Percentiles rank a stretch among this genome's conserved stretches.
phyloP scores from a whole-genome alignment of 257 asterid species.

The Solanum virginianum region DNA sequence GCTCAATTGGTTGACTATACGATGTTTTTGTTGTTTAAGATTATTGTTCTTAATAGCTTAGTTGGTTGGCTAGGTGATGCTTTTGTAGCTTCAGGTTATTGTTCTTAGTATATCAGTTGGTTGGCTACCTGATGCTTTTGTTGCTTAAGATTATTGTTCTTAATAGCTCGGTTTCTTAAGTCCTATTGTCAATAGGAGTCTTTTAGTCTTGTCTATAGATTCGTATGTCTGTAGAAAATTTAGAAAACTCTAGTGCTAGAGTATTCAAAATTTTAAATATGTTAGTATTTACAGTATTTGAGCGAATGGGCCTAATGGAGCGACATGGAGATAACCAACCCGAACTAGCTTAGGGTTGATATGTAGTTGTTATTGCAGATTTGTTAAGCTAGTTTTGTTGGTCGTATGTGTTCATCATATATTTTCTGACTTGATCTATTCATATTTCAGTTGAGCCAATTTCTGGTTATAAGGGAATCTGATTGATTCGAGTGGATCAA shows the following conservation, averaged over 20 bases:
- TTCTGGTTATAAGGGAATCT: not conserved
- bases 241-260: not conserved
- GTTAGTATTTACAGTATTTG: not conserved
- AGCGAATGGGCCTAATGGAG: not conserved
- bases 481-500: not conserved
- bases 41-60: too few species aligned
- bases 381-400: not conserved
- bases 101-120: not conserved
- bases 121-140: not conserved
- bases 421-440: not conserved
- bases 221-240: not conserved
- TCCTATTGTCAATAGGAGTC: not conserved
- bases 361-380: not conserved
- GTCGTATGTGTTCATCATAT: not conserved
- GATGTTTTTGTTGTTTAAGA: too few species aligned
- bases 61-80: too few species aligned
- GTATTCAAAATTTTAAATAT: not conserved
- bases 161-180: not conserved
- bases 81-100: too few species aligned
- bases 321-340: not conserved
- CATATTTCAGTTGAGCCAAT: not conserved
- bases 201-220: not conserved
- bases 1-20: too few species aligned
- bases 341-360: not conserved
- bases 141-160: not conserved